A percentile compares a stretch with the other conserved stretches of the same genome.
Evolutionary conservation across 78 protist genomes (phyloP).

Genomic region (Cavenderia fasciculata): DNA sequence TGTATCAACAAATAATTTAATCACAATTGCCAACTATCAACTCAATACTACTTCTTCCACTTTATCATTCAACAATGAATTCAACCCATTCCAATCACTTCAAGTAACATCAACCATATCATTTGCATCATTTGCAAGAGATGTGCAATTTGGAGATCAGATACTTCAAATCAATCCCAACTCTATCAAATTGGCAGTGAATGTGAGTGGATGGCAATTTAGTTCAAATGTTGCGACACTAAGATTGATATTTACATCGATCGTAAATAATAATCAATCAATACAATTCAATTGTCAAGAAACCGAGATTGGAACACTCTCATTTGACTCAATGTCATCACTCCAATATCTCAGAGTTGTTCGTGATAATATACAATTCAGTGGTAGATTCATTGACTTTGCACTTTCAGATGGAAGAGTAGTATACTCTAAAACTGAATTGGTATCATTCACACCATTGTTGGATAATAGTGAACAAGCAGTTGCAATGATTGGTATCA

Average conservation of each 20-base stretch:
- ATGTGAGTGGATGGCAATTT: conserved; percentile 2
- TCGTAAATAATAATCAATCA: background rate
- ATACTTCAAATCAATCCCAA: no score
- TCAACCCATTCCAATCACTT: no score
- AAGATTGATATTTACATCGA: background rate
- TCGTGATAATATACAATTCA: conserved; percentile 5
- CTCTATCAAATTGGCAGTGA: background rate
- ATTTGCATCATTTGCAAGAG: no score
- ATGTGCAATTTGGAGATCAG: no score
- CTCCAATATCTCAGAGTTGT: conserved; percentile 13
- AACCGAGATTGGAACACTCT: no score
- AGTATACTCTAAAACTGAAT: background rate
- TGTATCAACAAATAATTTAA: no score
- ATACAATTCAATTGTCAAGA: background rate
- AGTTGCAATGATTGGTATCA: background rate
- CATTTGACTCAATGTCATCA: background rate
- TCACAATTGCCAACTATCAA: no score
- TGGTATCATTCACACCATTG: background rate
- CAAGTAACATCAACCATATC: no score
- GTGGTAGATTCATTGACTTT: conserved; percentile 25
- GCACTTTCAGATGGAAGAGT: conserved; percentile 14
- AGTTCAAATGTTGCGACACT: background rate
- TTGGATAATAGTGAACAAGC: no score
- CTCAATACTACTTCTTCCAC: no score
- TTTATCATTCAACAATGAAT: no score